Base-by-base conservation (phyloP, 2,329 filamentous ascomycete genomes). In the Alternaria longipes region DNA sequence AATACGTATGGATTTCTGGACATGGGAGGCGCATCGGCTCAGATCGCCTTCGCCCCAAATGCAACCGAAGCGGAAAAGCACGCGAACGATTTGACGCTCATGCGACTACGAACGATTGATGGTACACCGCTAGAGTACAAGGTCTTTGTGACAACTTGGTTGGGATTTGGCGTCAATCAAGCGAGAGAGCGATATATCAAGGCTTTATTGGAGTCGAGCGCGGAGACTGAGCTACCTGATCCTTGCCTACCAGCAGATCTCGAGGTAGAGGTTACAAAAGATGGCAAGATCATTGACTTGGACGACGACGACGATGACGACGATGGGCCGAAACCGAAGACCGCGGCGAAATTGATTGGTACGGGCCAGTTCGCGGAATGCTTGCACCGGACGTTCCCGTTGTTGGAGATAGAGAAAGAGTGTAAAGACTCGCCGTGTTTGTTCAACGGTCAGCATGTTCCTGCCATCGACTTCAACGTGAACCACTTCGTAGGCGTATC, bases 401-500 rank as follows among this genome's bases (percentile, higher is more conserved):
- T 99, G 4, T 84, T 99, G 8, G 92, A 94, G 69, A 97, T 97
- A 80, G 92, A 98, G 74, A 89, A 90, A 54, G 89, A 91, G 1
- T 99, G 95, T 74, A 81, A 87, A 5, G 91, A 97, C 72, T 81
- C 90, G 26, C 95, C 96, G 0, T 99, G 95, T 78, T 82, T 99
- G 34, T 84, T 99, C 40, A 92, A 97, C 70, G 94, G 95, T 1
- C 89, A 94, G 65, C 93, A 98, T 75, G 93, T 95, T 1, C 95
- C 95, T 1, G 92, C 93, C 4, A 97, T 99, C 66, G 95, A 99
- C 76, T 99, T 98, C 74, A 90, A 95, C 64, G 90, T 98, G 36
- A 99, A 99, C 72, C 96, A 97, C 77, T 99, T 99, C 73, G 90
- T 99, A 28, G 95, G 95, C 11, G 94, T 99, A 4, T 98, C 94